phyloP scores from a whole-genome alignment of 2,329 filamentous ascomycete species.

The Paecilomyces dactylethromorphus region DNA sequence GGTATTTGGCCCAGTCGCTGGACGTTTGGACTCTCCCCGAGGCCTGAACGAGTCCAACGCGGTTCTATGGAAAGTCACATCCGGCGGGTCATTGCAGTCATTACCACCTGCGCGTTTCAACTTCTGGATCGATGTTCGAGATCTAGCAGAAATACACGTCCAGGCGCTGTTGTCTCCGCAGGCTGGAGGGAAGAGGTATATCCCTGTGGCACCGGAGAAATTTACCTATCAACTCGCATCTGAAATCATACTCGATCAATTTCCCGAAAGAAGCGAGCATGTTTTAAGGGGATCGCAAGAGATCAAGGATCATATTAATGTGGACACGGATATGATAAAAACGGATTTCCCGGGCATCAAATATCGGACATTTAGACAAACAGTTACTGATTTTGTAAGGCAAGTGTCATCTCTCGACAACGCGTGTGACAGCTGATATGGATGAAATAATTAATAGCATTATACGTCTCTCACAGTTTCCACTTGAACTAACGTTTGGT shows the following conservation, averaged over 20 bases:
- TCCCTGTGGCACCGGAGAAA: conserved; percentile 32
- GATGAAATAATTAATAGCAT: too few relatives aligned
- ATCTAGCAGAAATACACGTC: conserved; percentile 39
- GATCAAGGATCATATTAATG: neutral
- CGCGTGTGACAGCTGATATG: too few relatives aligned
- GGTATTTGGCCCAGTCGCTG: neutral
- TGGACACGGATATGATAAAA: neutral
- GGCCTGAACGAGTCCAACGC: neutral
- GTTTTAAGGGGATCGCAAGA: neutral
- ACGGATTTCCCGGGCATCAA: neutral
- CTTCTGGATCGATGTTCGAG: conserved; percentile 41
- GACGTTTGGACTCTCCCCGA: neutral
- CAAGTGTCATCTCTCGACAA: too few relatives aligned
- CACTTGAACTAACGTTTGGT: too few relatives aligned
- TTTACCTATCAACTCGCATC: conserved; percentile 42
- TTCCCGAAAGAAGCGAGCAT: neutral
- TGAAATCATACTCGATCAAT: conserved; percentile 22
- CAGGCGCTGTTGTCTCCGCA: conserved; percentile 31
- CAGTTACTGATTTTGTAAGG: too few relatives aligned
- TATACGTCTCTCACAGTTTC: too few relatives aligned
- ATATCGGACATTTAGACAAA: neutral
- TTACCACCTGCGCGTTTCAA: neutral
- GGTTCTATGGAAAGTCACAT: neutral
- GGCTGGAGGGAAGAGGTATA: conserved; percentile 27
- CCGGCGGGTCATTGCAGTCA: neutral